Base-by-base conservation (phyloP, 2,329 filamentous ascomycete genomes). In the Elsinoe australis region DNA sequence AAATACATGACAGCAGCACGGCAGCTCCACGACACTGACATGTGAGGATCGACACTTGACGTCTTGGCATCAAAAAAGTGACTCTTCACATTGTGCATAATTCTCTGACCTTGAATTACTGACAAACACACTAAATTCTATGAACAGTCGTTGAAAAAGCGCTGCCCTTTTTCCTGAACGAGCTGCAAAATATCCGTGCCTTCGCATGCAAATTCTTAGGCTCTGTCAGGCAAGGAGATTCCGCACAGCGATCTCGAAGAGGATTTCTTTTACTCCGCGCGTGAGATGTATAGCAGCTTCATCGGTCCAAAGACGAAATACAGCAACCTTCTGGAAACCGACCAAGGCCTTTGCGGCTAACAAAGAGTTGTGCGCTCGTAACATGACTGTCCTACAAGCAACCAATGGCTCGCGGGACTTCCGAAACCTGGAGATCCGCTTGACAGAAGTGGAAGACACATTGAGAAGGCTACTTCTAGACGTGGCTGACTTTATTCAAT, bases 381-480 rank as follows among this genome's bases (percentile, higher is more conserved):
- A n/a, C 12, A 48, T 48, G 45, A 12, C 33, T 8, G 33, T 5
- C 12, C 24, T 33, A 26, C 15, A 41, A 18, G 38, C 47, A 12
- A 48, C 51, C 46, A 60, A 50, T 62, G 60, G 52, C 56, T 17
- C 60, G 58, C 2, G 24, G 7, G 15, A 53, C 36, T 55, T 64
- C 24, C 57, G 63, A 47, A 59, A 62, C 51, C 51, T 63, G 19
- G 57, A 59, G 3, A 69, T 83, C 24, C 62, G 71, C 33, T 78
- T 95, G 52, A 88, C 78, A 9, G 69, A 77, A 4, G 74, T 79
- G 49, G 90, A 96, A 66, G 68, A 73, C 32, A 82, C 81, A 54
- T 74, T 95, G 31, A 82, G 83, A 52, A 66, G 70, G n/a, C 75
- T 95, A 9, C 75, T 96, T 15, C 73, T 95, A 14, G 87, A 94